Evolutionary conservation across 2,329 filamentous ascomycete species (phyloP).

Genomic region (Xylaria sp.): DNA sequence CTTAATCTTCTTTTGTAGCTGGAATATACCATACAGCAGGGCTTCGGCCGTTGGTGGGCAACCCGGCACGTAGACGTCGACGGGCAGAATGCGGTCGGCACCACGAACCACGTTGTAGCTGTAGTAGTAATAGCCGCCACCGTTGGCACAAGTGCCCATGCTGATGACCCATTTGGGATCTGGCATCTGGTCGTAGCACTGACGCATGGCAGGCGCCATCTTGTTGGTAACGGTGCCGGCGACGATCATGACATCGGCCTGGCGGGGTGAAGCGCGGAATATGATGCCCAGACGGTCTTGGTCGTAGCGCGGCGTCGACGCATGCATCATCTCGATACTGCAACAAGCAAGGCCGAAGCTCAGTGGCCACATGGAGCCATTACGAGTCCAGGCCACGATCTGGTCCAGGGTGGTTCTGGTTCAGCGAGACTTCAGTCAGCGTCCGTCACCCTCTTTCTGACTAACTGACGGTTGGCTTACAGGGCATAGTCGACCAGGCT

Average conservation of each 20-base stretch:
- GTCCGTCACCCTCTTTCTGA: too few species aligned
- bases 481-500: too few species aligned
- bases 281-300: slow-evolving; percentile 89
- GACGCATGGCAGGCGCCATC: slow-evolving; percentile 88
- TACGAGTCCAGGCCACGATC: not conserved
- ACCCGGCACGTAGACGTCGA: slow-evolving; percentile 80
- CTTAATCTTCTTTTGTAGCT: slow-evolving; percentile 78
- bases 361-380: slow-evolving; percentile 70
- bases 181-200: slow-evolving; percentile 96
- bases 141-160: slow-evolving; percentile 86
- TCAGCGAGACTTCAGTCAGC: too few species aligned
- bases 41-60: slow-evolving; percentile 69
- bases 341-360: slow-evolving; percentile 89
- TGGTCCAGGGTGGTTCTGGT: not conserved
- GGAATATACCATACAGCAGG: slow-evolving; percentile 74
- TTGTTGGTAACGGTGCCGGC: slow-evolving; percentile 94
- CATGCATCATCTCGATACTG: slow-evolving; percentile 91
- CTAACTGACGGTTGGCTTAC: too few species aligned
- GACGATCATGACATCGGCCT: slow-evolving; percentile 93
- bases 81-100: slow-evolving; percentile 77
- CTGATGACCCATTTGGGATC: slow-evolving; percentile 87
- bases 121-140: slow-evolving; percentile 87
- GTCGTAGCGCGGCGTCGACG: slow-evolving; percentile 88
- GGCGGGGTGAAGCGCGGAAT: slow-evolving; percentile 84
- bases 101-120: slow-evolving; percentile 78